These are phyloP conservation scores for Staphylotrichum tortipilum DNA, from an alignment of 495 filamentous ascomycete genomes.

Conservation along the genomic window DNA sequence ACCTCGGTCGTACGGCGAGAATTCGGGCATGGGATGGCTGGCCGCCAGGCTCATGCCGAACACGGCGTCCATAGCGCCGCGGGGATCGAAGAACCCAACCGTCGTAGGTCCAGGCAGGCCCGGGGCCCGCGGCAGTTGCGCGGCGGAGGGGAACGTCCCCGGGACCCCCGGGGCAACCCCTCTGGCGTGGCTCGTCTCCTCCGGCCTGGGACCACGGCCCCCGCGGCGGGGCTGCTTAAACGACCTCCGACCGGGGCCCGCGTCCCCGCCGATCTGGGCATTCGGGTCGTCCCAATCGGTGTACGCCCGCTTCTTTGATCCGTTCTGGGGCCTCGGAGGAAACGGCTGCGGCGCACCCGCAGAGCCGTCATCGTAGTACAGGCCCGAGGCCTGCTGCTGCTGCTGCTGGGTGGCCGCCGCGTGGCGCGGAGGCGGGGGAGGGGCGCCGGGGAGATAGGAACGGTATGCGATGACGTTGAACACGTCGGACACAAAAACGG, in stretches of 20 bases:
- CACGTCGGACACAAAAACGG: slow-evolving; percentile 74
- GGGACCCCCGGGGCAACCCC: background rate
- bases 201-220: slow-evolving; percentile 42
- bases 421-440: slow-evolving; percentile 31
- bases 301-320: slow-evolving; percentile 23
- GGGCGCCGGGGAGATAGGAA: slow-evolving; percentile 50
- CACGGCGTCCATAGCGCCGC: slow-evolving; percentile 63
- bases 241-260: slow-evolving; percentile 35
- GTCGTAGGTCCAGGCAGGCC: background rate
- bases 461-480: slow-evolving; percentile 63
- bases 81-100: slow-evolving; percentile 41
- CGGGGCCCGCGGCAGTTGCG: background rate
- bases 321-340: slow-evolving; percentile 9
- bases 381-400: slow-evolving; percentile 8
- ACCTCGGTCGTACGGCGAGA: slow-evolving; percentile 36
- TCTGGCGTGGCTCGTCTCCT: slow-evolving; percentile 20
- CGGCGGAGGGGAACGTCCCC: slow-evolving; percentile 4
- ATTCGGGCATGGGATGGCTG: slow-evolving; percentile 49
- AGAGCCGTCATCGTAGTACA: slow-evolving; percentile 21
- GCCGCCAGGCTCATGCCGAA: slow-evolving; percentile 5
- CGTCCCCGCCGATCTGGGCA: slow-evolving; percentile 15
- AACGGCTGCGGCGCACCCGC: slow-evolving; percentile 3
- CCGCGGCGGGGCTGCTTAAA: slow-evolving; percentile 71
- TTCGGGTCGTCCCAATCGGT: slow-evolving; percentile 34
- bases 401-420: slow-evolving; percentile 20